A percentile compares a stretch with the other conserved stretches of the same genome.
Evolutionary conservation across 495 filamentous ascomycete genomes (phyloP).

Genomic region (Penicillium canescens): DNA sequence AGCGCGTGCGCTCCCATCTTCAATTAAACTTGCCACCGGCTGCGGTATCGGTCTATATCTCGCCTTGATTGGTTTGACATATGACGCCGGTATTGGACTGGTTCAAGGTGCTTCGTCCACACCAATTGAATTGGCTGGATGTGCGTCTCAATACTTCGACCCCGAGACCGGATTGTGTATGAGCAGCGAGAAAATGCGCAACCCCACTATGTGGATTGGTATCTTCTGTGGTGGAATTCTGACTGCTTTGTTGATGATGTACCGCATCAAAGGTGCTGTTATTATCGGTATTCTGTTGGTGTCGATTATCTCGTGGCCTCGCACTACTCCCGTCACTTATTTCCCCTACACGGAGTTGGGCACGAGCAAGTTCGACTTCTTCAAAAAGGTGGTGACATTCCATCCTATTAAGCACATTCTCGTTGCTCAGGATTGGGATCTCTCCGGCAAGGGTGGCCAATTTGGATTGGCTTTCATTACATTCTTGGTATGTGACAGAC

Average conservation of each 20-base stretch:
- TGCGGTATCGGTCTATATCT: slow-evolving; percentile 81
- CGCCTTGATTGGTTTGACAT: slow-evolving; percentile 76
- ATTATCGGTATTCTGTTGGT: slow-evolving; percentile 79
- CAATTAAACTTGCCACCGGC: slow-evolving; percentile 81
- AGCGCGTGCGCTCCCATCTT: slow-evolving; percentile 71
- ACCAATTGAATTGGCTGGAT: slow-evolving; percentile 71
- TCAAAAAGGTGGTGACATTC: slow-evolving; percentile 79
- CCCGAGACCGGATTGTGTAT: slow-evolving; percentile 51
- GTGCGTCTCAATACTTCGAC: slow-evolving; percentile 37
- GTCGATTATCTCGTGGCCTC: slow-evolving; percentile 82
- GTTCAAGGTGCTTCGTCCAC: slow-evolving; percentile 58
- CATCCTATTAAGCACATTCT: slow-evolving; percentile 68
- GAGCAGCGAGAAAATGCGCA: slow-evolving; percentile 65
- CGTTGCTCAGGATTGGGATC: slow-evolving; percentile 66
- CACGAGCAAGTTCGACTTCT: slow-evolving; percentile 71
- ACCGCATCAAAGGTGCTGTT: slow-evolving; percentile 78
- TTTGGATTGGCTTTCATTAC: slow-evolving; percentile 80
- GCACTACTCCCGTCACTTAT: slow-evolving; percentile 69
- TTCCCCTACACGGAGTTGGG: slow-evolving; percentile 72
- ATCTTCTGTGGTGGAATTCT: slow-evolving; percentile 81
- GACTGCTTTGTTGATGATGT: slow-evolving; percentile 76
- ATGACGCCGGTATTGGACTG: slow-evolving; percentile 75
- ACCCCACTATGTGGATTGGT: slow-evolving; percentile 77
- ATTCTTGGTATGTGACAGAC: slow-evolving; percentile 46
- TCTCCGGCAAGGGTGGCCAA: slow-evolving; percentile 61